phyloP scores from a whole-genome alignment of 83 land plant genomes.

The Thuja plicata region DNA sequence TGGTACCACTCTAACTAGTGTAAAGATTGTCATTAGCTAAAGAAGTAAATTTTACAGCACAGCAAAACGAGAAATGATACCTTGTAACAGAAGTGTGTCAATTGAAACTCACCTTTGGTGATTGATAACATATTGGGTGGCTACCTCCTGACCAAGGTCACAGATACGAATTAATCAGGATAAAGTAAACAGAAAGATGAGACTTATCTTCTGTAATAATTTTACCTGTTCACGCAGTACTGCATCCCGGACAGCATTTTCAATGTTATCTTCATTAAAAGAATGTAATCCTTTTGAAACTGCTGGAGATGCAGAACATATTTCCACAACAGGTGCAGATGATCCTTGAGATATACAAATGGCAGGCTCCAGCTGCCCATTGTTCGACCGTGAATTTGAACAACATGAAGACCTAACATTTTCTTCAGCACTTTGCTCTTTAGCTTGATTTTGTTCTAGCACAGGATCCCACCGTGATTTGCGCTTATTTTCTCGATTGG shows the following conservation, averaged over 20 bases:
- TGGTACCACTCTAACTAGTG: not conserved
- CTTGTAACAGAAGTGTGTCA: not conserved
- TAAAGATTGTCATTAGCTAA: not conserved
- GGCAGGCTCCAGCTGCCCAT: not conserved
- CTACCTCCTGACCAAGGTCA: conserved; percentile 44
- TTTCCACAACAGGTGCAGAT: not conserved
- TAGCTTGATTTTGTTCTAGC: not conserved
- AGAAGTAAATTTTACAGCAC: not conserved
- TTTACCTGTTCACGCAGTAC: conserved; percentile 73
- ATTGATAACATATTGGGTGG: conserved; percentile 48
- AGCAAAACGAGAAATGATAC: not conserved
- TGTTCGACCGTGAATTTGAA: not conserved
- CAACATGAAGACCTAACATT: not conserved
- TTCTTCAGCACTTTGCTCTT: not conserved
- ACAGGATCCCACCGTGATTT: conserved; percentile 11
- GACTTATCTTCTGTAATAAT: not conserved
- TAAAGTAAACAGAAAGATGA: not conserved
- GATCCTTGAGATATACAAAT: not conserved
- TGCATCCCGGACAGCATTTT: conserved; percentile 52
- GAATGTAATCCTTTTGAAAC: not conserved
- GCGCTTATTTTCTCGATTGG: not conserved
- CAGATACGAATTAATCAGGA: not conserved
- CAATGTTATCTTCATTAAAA: conserved; percentile 30
- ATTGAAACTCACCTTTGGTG: conserved; percentile 41
- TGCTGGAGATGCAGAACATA: not conserved